Evolutionary conservation across 768 basidiomycete genomes (phyloP).

Genomic region (Rhizopogon rudus): DNA sequence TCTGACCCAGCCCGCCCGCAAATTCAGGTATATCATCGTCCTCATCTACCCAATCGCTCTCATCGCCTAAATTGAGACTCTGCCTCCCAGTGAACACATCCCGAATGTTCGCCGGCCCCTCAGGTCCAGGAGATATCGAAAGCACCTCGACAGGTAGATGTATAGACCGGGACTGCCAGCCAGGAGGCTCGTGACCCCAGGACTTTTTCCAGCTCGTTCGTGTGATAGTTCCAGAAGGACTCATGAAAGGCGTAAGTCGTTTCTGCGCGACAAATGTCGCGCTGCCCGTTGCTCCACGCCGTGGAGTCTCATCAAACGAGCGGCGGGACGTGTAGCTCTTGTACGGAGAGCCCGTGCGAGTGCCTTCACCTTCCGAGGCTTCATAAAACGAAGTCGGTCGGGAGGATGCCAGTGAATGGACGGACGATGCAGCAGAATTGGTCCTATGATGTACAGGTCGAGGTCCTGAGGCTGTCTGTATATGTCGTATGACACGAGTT

Average conservation of each 20-base stretch:
- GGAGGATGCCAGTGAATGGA: conserved; percentile 71
- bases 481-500: conserved; percentile 71
- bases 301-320: conserved; percentile 44
- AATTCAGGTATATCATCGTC: conserved; percentile 72
- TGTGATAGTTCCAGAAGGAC: conserved; percentile 48
- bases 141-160: conserved; percentile 76
- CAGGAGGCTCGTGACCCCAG: conserved; percentile 84
- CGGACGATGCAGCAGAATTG: conserved; percentile 73
- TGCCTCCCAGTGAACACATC: conserved; percentile 78
- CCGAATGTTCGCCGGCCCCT: conserved; percentile 44
- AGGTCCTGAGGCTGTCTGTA: conserved; percentile 35
- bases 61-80: conserved; percentile 60
- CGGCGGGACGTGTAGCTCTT: conserved; percentile 42
- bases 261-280: conserved; percentile 83
- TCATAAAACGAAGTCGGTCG: conserved; percentile 78
- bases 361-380: conserved; percentile 60
- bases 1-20: conserved; percentile 75
- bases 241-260: conserved; percentile 66
- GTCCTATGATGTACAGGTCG: conserved; percentile 61
- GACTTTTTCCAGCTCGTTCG: conserved; percentile 86
- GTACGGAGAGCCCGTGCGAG: conserved; percentile 62
- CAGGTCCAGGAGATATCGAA: conserved; percentile 50
- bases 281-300: conserved; percentile 30
- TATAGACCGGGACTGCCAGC: conserved; percentile 66
- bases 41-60: conserved; percentile 87